These are phyloP conservation scores for Nakazawaea sp. DNA, from an alignment of 805 yeast species.

Conservation along the genomic window DNA sequence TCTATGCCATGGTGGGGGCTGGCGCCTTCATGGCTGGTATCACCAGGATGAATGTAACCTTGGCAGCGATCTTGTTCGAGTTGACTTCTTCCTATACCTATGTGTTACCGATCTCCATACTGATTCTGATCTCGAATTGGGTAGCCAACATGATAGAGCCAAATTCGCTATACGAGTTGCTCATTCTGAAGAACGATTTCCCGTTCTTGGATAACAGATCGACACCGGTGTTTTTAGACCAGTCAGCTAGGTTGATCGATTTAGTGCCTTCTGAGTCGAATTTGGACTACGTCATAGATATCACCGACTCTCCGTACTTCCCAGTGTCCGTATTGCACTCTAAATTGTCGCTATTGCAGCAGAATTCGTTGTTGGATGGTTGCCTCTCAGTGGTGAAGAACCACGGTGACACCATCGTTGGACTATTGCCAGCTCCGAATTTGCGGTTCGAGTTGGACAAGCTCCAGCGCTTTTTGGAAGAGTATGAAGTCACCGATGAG, in stretches of 20 bases:
- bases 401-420: constrained; percentile 22
- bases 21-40: constrained; percentile 55
- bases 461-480: constrained; percentile 23
- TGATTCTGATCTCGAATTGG: constrained; percentile 54
- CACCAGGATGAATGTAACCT: constrained; percentile 46
- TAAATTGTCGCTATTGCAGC: constrained; percentile 31
- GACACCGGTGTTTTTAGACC: constrained; percentile 24
- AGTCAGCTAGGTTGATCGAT: constrained; percentile 31
- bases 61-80: constrained; percentile 45
- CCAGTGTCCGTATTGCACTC: constrained; percentile 24
- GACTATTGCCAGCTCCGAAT: constrained; percentile 42
- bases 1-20: constrained; percentile 47
- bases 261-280: constrained; percentile 22
- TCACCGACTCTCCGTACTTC: constrained; percentile 28
- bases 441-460: constrained; percentile 45
- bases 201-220: constrained; percentile 45
- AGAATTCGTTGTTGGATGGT: constrained; percentile 40
- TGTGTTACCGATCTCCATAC: constrained; percentile 48
- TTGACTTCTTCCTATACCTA: constrained; percentile 50
- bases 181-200: constrained; percentile 39
- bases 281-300: constrained; percentile 4
- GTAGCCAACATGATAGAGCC: constrained; percentile 45
- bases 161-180: constrained; percentile 40
- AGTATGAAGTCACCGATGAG: constrained; percentile 22
- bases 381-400: constrained; percentile 34